Evolutionary conservation across 2,329 filamentous ascomycete species (phyloP), one percentile per base, ranked within the genome.

Genomic region (Balansia obtecta): DNA sequence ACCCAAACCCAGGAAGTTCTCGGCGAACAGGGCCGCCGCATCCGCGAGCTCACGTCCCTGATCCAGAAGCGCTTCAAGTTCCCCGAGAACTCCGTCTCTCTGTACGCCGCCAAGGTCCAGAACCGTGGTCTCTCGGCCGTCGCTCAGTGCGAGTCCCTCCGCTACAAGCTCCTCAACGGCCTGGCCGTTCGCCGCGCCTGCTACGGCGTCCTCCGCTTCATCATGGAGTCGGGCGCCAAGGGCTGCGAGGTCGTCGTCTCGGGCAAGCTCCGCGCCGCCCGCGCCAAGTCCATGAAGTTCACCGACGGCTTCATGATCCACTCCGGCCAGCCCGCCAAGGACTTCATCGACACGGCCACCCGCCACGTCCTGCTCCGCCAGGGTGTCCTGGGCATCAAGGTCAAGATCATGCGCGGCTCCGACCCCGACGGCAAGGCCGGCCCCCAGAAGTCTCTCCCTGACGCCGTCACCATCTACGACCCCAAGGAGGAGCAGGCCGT

Each of bases 31-130:
- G 93, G 93, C 69, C 90, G 93, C 79, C 88, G 93, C 79, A 98
- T 98, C 76, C 91, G 93, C 74, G 93, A 98, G 83, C 89, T 98
- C 76, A 98, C 93, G 72, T 96, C 89, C 68, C 86, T 98, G 72
- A 98, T 98, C 82, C 94, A 98, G 82, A 97, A 98, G 87, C 90
- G 93, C 71, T 98, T 98, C 88, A 96, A 96, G 83, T 98, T 98
- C 86, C 91, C 93, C 76, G 91, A 97, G 81, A 97, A 97, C 87
- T 94, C 86, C 65, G 93, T 98, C 73, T 97, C 93, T 61, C 89
- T 98, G 70, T 98, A 98, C 75, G 93, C 93, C 77, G 94, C 93
- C 75, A 98, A 98, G 86, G 93, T 98, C 70, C 93, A 97, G 83
- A 97, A 96, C 82, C 91, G 93, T 72, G 93, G 93, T 87, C 90